A percentile compares a stretch with the other conserved stretches of the same genome.
Conservation (phyloP, 1,284 basidiomycete species). For the Naganishia cerealis region DNA sequence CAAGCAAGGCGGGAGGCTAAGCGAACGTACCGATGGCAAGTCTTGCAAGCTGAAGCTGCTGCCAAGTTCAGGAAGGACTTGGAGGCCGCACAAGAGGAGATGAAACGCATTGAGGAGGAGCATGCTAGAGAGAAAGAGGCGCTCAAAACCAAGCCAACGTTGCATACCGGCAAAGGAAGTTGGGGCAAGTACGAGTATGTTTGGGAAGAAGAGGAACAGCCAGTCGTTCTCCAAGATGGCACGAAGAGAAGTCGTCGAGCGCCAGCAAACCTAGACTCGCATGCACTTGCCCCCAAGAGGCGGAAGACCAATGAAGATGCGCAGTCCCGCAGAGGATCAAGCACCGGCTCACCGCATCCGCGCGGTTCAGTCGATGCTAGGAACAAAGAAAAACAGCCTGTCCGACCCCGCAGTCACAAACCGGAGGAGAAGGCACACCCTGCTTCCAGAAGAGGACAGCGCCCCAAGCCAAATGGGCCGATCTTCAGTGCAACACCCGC, state of each 20-base stretch:
- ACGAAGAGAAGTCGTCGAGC: constrained; percentile 16
- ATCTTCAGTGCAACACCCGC: constrained; percentile 19
- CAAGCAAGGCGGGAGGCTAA: constrained; percentile 13
- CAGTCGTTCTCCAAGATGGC: constrained; percentile 1
- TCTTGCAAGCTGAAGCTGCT: constrained; percentile 13
- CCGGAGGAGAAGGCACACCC: constrained; percentile 7
- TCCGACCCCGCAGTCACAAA: neutral
- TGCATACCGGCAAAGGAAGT: constrained; percentile 7
- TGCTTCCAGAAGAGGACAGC: constrained; percentile 1
- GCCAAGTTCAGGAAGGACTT: constrained; percentile 22
- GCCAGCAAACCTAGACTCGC: constrained; percentile 8
- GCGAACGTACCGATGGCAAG: constrained; percentile 5
- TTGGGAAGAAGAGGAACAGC: constrained; percentile 20
- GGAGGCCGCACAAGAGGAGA: constrained; percentile 5
- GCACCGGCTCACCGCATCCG: too few species aligned
- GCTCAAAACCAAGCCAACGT: constrained; percentile 3
- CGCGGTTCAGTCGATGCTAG: neutral
- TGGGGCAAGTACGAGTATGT: constrained; percentile 24
- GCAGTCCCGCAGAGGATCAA: neutral
- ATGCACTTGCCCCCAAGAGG: constrained; percentile 2
- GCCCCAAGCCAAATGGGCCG: constrained; percentile 8
- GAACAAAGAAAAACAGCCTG: neutral
- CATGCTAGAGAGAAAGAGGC: constrained; percentile 15
- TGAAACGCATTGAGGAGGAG: constrained; percentile 1
- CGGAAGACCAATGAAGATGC: neutral